Base-by-base conservation (phyloP, 495 filamentous ascomycete species). In the Saxispiralis lemnorum region DNA sequence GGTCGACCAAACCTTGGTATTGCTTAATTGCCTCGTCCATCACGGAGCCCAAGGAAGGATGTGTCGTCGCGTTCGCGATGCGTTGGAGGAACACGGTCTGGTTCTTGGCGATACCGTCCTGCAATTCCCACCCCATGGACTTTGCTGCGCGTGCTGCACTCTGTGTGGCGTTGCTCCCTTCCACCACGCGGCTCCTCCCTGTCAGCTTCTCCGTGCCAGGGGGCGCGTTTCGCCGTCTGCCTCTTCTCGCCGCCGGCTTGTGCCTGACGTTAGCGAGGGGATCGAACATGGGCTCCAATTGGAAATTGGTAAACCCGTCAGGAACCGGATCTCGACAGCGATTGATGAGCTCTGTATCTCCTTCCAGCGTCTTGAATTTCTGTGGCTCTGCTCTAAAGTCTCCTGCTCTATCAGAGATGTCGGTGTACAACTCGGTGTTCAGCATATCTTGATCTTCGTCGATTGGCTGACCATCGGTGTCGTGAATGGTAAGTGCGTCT, bases 351-450 rank as follows among this genome's bases (percentile, higher is more conserved):
- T 81, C 80, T 46, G 74, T 76, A 54, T 94, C 82, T 15, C 88
- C 89, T 61, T 93, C 80, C 6, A 85, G 76, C 24, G 82, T 79
- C 45, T 76, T 72, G 7, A 68, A 67, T 6, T 76, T 64, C 16
- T 73, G 64, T 13, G 71, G 64, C 57, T 81, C 81, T 52, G 83
- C 81, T 46, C 93, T 85, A 57, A 86, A 96, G 33, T 76, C 72
- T 49, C 85, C 88, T 18, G 87, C 83, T 35, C 88, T 74, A 49
- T 96, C 89, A 9, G 95, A 71, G 16, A 92, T 77, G 58, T 96
- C 84, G 48, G 94, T 94, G 66, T 86, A 95, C 0, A 99, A 70
- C 37, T 78, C 82, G 55, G 95, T 83, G 17, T 84, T 83, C 56
- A 83, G 73, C 35, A 70, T 69, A 61, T 99, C 89, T 45, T 77